phyloP scores from a whole-genome alignment of 805 yeast species.

The Nakazawaea peltata region DNA sequence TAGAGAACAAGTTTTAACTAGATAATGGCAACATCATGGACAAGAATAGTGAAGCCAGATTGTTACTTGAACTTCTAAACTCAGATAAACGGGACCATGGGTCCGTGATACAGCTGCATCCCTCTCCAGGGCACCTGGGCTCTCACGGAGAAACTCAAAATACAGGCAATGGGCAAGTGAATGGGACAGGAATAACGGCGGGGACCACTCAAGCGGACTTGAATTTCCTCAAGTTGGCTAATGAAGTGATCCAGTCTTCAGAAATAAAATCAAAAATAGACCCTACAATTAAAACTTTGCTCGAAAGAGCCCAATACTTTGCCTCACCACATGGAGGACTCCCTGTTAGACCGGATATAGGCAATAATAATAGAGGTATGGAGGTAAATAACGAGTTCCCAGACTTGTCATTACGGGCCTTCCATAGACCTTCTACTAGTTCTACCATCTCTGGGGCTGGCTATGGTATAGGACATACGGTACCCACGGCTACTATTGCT shows the following conservation, averaged over 20 bases:
- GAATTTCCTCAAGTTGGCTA: conserved; percentile 48
- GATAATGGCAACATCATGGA: conserved; percentile 2
- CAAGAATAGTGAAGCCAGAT: conserved; percentile 7
- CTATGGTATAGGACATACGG: too few relatives aligned
- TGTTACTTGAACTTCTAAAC: conserved; percentile 7
- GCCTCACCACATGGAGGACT: conserved; percentile 52
- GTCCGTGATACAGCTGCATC: background rate
- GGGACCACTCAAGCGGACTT: conserved; percentile 37
- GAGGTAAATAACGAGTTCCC: conserved; percentile 29
- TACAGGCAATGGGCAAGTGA: too few relatives aligned
- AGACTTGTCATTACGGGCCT: conserved; percentile 30
- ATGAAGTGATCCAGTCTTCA: conserved; percentile 51
- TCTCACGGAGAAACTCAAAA: too few relatives aligned
- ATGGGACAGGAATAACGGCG: background rate
- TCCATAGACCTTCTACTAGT: too few relatives aligned
- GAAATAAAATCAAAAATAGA: conserved; percentile 42
- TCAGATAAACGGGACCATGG: background rate
- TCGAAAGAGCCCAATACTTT: conserved; percentile 51
- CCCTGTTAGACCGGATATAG: conserved; percentile 13
- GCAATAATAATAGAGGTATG: too few relatives aligned
- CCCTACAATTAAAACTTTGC: conserved; percentile 55
- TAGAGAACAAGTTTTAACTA: too few relatives aligned
- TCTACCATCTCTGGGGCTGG: too few relatives aligned
- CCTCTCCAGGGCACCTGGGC: too few relatives aligned
- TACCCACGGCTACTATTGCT: too few relatives aligned